phyloP scores from a whole-genome alignment of 1,139 yeast species.

The Magnusiomyces ingens region DNA sequence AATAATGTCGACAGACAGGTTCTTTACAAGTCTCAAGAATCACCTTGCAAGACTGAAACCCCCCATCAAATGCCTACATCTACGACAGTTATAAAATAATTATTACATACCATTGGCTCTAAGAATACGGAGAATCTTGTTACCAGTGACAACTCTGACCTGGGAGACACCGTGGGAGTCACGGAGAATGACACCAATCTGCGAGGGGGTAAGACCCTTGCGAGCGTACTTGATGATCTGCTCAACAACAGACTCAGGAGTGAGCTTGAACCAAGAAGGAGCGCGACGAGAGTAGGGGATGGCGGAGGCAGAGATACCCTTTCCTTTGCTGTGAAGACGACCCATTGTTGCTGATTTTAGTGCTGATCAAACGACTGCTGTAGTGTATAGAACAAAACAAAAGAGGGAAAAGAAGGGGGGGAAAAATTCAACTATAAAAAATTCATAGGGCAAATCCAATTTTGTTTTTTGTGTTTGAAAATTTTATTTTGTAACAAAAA shows the following conservation, averaged over 20 bases:
- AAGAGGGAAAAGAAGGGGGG: not conserved
- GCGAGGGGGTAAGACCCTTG: conserved; percentile 99
- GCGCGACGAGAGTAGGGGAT: conserved; percentile 98
- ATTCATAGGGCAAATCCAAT: too few species aligned
- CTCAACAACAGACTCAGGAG: conserved; percentile 94
- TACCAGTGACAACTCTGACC: conserved; percentile 94
- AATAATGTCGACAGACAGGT: not conserved
- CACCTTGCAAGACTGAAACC: not conserved
- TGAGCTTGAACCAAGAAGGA: conserved; percentile 99
- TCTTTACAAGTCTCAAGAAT: not conserved
- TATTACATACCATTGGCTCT: conserved; percentile 79
- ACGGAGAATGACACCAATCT: conserved; percentile 98
- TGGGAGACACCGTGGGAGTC: conserved; percentile 99
- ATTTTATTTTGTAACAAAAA: too few species aligned
- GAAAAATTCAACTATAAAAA: not conserved
- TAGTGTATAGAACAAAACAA: not conserved
- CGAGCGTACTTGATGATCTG: conserved; percentile 99
- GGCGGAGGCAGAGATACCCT: conserved; percentile 99
- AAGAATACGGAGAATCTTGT: conserved; percentile 98
- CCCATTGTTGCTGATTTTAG: conserved; percentile 40
- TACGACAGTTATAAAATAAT: too few species aligned
- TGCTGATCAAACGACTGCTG: not conserved
- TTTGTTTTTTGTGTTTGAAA: too few species aligned
- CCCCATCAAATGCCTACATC: not conserved
- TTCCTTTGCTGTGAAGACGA: conserved; percentile 72